Percentiles rank a stretch among this genome's conserved stretches.
Evolutionary conservation across 139 green algal species (phyloP).

Genomic region (Picochlorum sp.): DNA sequence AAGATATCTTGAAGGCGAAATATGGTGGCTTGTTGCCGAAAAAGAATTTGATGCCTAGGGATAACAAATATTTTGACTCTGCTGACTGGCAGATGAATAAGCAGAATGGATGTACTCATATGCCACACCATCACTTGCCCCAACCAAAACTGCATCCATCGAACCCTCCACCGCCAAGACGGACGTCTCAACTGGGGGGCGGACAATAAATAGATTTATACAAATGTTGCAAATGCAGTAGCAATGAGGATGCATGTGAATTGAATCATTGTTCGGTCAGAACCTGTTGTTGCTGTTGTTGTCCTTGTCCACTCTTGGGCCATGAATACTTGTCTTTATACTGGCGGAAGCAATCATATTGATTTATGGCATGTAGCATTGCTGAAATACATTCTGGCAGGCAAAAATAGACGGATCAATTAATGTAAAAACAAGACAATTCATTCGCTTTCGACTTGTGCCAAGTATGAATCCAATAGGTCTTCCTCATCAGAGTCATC

Average conservation of each 20-base stretch:
- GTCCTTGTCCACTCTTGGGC: too few species aligned
- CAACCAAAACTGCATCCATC: constrained; percentile 14
- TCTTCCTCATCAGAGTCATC: constrained; percentile 15
- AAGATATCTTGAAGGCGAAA: constrained; percentile 48
- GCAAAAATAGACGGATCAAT: too few species aligned
- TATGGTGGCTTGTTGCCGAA: constrained; percentile 62
- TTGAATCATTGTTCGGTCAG: too few species aligned
- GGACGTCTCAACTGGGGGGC: not conserved
- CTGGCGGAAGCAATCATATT: too few species aligned
- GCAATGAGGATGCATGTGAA: too few species aligned
- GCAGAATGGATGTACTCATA: constrained; percentile 40
- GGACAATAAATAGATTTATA: not conserved
- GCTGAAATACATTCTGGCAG: too few species aligned
- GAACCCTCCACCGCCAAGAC: not conserved
- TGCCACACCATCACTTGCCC: constrained; percentile 58
- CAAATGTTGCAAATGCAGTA: not conserved
- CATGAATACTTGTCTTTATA: too few species aligned
- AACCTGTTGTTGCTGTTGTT: too few species aligned
- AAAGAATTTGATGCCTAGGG: constrained; percentile 56
- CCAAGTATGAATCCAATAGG: constrained; percentile 16
- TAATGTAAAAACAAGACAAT: too few species aligned
- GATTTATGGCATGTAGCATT: too few species aligned
- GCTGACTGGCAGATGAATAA: constrained; percentile 68
- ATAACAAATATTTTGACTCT: constrained; percentile 52
- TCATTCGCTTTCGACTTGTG: not conserved